Evolutionary conservation across 768 basidiomycete genomes (phyloP).

Genomic region (Amanita jacksonii): DNA sequence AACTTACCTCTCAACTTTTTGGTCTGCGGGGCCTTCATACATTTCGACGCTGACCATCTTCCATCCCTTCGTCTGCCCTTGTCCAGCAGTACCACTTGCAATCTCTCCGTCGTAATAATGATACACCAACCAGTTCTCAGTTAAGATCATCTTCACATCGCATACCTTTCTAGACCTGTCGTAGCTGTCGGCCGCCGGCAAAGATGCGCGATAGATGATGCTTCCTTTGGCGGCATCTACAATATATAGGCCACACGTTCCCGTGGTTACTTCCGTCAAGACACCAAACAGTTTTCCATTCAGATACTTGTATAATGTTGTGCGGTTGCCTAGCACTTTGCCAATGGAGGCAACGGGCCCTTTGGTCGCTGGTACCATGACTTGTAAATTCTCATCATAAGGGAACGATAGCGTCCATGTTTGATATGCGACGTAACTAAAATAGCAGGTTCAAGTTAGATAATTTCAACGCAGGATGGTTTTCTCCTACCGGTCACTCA

Average conservation of each 20-base stretch:
- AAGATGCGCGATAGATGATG: constrained; percentile 52
- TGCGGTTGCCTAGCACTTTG: constrained; percentile 78
- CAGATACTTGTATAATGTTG: constrained; percentile 90
- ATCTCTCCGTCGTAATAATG: constrained; percentile 64
- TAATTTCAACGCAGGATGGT: not conserved
- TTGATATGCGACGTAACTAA: constrained; percentile 40
- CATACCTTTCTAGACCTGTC: constrained; percentile 29
- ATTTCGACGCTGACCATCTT: constrained; percentile 78
- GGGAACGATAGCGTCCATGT: constrained; percentile 60
- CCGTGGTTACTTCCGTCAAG: constrained; percentile 32
- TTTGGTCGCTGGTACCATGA: constrained; percentile 34
- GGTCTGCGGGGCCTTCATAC: constrained; percentile 72
- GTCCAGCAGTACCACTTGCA: constrained; percentile 28
- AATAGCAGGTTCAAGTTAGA: constrained; percentile 15
- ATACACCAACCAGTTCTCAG: constrained; percentile 93
- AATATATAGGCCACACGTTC: constrained; percentile 57
- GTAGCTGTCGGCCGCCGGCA: constrained; percentile 31
- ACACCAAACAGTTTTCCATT: constrained; percentile 72
- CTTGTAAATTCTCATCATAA: constrained; percentile 45
- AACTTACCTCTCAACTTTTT: constrained; percentile 63
- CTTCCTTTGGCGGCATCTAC: constrained; percentile 77
- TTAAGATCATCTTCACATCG: constrained; percentile 57
- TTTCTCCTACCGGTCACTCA: constrained; percentile 20
- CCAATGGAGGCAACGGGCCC: constrained; percentile 70
- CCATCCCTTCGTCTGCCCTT: constrained; percentile 52